Base-by-base conservation (phyloP, 1,284 basidiomycete species). In the Erythrobasidium hasegawianum region DNA sequence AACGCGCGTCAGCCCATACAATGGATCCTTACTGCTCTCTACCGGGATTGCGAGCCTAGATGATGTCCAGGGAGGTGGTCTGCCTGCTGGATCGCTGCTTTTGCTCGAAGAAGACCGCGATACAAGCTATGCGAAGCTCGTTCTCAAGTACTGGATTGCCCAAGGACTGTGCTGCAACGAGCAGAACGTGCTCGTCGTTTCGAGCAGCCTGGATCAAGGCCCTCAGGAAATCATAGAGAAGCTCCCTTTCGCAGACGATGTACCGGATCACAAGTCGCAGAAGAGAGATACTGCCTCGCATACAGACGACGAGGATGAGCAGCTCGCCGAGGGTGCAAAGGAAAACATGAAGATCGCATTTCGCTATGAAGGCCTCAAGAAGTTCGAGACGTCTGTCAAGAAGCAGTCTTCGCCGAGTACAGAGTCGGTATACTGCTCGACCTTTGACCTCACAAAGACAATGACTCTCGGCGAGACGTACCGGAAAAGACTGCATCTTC, bases 21-120 rank as follows among this genome's bases (percentile, higher is more conserved):
- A 69, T 54, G 62, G 69, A 8, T 65, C 68, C 3, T 61, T 70
- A 1, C 67, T 75, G 16, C 83, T 88, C 18, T 94, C 92, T 0
- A 90, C 90, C 2, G 96, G 95, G 1, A 86, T 97, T 4, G 85
- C 91, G 13, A 92, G 93, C 3, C 82, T 98, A n/a, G 95, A 98
- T 77, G 96, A 98, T 75, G 84, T 97, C 66, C 83, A 97, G 38
- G 92, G 91, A 66, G 91, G 90, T 26, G 95, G 95, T 14, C 78
- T 97, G n/a, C 90, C 94, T 16, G 82, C 94, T 53, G 87, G 88
- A 13, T 88, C 87, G 66, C 83, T 83, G 10, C 77, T 90, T 43
- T 81, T 88, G 38, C 79, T 93, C 45, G 85, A 89, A 20, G 87
- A 92, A 0, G 90, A 97, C 79, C 77, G 81, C 26, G 87, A 94